Base-by-base conservation (phyloP, 495 filamentous ascomycete species). In the Eremomyces bilateralis region DNA sequence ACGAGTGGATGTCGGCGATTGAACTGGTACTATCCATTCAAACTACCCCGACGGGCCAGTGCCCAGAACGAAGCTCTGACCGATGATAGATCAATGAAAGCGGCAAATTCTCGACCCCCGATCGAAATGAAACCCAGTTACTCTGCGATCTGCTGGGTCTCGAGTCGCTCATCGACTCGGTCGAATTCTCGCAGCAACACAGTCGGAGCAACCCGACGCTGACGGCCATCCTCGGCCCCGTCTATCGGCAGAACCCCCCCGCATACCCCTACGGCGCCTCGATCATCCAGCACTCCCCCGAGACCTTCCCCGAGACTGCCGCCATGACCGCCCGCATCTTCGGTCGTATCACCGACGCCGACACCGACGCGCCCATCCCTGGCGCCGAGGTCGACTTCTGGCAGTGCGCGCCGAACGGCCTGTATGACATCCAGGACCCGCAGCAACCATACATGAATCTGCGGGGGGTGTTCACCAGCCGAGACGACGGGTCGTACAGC, bases 391-490 rank as follows among this genome's bases (percentile, higher is more conserved):
- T 84, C n/a, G 77, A 84, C 46, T 61, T 80, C 19, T 84, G 77
- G 77, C 71, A 80, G 41, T 66, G 73, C 5, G 73, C 69, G 3
- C 75, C 76, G 12, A 81, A 82, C 43, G 78, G 78, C 1, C 50
- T 81, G 37, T 84, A 84, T 46, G 76, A 82, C 58, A 74, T 80
- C 58, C 75, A 81, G 54, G 77, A 84, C 40, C 53, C 60, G 2
- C 51, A 67, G 16, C 73, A 80, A 59, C 62, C 65, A 4, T 76
- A 82, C 39, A 72, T 69, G 53, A 84, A 82, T 44, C 59, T 82
- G 21, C 63, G 77, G 2, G 77, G 77, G 4, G 67, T 71, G 17
- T 80, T 84, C 50, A 59, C 47, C 34, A 80, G 76, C 1, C 70
- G 74, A 41, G 52, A 53, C 24, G 54, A 72, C 15, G 78, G 78